These are phyloP conservation scores for Ceriops tagal DNA, from an alignment of 345 rosid genomes.

Conservation along the genomic window DNA sequence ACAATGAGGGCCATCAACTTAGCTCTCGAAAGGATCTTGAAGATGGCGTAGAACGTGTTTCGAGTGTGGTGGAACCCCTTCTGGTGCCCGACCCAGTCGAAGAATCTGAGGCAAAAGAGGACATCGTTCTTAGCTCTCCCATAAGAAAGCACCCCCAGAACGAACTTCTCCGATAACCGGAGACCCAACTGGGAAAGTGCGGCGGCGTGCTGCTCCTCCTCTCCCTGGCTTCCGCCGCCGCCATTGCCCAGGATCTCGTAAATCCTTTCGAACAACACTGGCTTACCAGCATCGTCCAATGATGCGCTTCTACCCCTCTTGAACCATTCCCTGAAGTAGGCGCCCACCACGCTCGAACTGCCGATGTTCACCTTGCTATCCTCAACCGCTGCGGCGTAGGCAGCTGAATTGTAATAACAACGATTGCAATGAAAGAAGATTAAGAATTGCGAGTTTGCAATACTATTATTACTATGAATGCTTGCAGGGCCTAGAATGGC, in stretches of 20 bases:
- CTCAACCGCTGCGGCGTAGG: neutral
- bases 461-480: neutral
- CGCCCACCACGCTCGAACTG: constrained; percentile 30
- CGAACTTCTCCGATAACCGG: constrained; percentile 50
- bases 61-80: constrained; percentile 58
- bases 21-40: constrained; percentile 57
- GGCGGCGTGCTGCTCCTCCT: constrained; percentile 8
- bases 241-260: constrained; percentile 33
- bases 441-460: neutral
- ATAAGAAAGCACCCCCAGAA: constrained; percentile 53
- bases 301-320: neutral
- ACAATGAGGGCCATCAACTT: constrained; percentile 40
- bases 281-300: constrained; percentile 12
- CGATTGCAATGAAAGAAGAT: neutral
- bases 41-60: constrained; percentile 58
- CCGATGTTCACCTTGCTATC: neutral
- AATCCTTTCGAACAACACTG: constrained; percentile 35
- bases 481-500: too few relatives aligned
- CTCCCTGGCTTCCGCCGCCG: constrained; percentile 18
- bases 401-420: constrained; percentile 1
- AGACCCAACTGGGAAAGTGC: constrained; percentile 46
- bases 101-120: constrained; percentile 70
- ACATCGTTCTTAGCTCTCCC: constrained; percentile 38
- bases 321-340: constrained; percentile 63
- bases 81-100: constrained; percentile 90